Base-by-base conservation (phyloP, 2,329 filamentous ascomycete genomes). In the Pezicula radicicola region DNA sequence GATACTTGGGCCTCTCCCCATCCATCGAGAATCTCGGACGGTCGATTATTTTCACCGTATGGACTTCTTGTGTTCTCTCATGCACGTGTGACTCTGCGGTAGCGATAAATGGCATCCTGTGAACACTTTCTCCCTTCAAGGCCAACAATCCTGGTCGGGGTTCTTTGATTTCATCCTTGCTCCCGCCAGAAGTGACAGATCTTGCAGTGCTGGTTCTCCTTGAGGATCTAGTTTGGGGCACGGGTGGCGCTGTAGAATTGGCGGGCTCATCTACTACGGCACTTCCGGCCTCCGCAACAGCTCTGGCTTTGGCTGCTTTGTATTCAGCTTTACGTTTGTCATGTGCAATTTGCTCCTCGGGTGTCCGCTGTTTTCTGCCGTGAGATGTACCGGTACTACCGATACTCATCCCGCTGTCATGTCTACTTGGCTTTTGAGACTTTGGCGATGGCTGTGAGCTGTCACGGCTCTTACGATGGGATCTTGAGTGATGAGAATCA, bases 11-110 rank as follows among this genome's bases (percentile, higher is more conserved):
- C 16, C 54, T 46, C 27, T 61, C 55, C 13, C 54, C 52, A 50
- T 45, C 60, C 15, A 58, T 44, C 6, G 59, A 59, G 43, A 57
- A 59, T 3, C 42, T 19, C 27, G 42, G 42, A 8, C 42, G 42
- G 21, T 45, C 42, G 42, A 45, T 45, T 9, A 45, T 45, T 27
- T 45, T 45, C 9, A 45, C 42, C 3, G 28, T 30, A 12, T 8
- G 7, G 4, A 42, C 21, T 33, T 49, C 12, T 19, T 49, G n/a
- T 13, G 37, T 49, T 9, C 37, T 30, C 37, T 42, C 47, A 15
- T 28, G 25, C 36, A 41, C 36, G 41, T 49, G 36, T 21, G 47
- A 41, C 10, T 49, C 47, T 6, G 25, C 41, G 25, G 47, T 42
- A 25, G 36, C 47, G 13, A 42, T 27, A 19, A 42, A 49, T n/a